These are phyloP conservation scores for Gracilaria vermiculophylla DNA, from an alignment of 23 red algal genomes.

Conservation along the genomic window DNA sequence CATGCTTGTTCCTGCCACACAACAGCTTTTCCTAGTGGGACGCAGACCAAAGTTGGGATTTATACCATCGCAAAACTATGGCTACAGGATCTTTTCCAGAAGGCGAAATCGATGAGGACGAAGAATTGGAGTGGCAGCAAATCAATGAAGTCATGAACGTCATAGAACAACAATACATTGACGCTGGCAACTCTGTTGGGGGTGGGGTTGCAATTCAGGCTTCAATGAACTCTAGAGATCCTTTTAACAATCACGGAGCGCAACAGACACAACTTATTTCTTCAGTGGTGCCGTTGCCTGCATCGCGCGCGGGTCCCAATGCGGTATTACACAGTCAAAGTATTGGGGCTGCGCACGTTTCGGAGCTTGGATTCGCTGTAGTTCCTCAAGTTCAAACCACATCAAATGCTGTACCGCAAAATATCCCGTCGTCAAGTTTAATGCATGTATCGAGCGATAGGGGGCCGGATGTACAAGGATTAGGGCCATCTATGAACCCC, in stretches of 20 bases:
- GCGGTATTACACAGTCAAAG: not conserved
- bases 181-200: slow-evolving; percentile 7
- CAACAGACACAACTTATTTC: not conserved
- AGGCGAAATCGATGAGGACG: slow-evolving; percentile 7
- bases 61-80: not conserved
- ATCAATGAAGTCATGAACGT: not conserved
- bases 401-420: not conserved
- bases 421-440: not conserved
- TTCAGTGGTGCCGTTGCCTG: not conserved
- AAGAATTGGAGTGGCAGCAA: slow-evolving; percentile 2
- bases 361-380: not conserved
- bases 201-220: not conserved
- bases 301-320: not conserved
- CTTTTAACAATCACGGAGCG: not conserved
- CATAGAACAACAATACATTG: slow-evolving; percentile 10
- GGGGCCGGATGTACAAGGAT: not conserved
- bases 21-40: not conserved
- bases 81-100: not conserved
- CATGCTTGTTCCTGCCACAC: not conserved
- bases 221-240: not conserved
- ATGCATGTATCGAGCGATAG: not conserved
- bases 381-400: not conserved
- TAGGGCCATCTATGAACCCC: not conserved
- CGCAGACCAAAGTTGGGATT: not conserved
- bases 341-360: not conserved